Evolutionary conservation across 2,329 filamentous ascomycete species (phyloP).

Genomic region (Helotiales sp.): DNA sequence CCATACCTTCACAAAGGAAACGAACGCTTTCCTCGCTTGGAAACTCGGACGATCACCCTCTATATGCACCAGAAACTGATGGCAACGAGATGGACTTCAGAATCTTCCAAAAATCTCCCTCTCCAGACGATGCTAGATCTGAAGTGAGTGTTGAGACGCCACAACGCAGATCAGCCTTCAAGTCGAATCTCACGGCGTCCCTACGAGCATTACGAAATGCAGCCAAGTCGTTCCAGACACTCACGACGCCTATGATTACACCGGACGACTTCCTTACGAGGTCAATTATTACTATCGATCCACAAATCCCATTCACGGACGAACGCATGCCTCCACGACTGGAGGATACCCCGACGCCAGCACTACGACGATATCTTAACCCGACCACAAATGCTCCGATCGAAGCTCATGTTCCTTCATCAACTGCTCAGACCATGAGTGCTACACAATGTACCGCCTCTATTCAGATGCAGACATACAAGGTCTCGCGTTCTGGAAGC

Average conservation of each 20-base stretch:
- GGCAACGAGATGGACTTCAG: slow-evolving; percentile 50
- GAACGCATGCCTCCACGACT: slow-evolving; percentile 63
- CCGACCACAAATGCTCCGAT: slow-evolving; percentile 54
- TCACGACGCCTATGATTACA: slow-evolving; percentile 63
- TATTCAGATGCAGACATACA: slow-evolving; percentile 72
- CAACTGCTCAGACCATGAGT: slow-evolving; percentile 37
- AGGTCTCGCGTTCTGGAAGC: slow-evolving; percentile 36
- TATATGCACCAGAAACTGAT: slow-evolving; percentile 42
- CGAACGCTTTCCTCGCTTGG: slow-evolving; percentile 56
- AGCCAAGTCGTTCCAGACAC: slow-evolving; percentile 61
- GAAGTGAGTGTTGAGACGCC: slow-evolving; percentile 13
- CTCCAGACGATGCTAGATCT: slow-evolving; percentile 18
- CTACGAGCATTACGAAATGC: slow-evolving; percentile 62
- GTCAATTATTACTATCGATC: slow-evolving; percentile 67
- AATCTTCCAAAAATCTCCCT: slow-evolving; percentile 40
- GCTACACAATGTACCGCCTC: slow-evolving; percentile 59
- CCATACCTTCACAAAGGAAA: slow-evolving; percentile 46
- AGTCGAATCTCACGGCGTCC: slow-evolving; percentile 68
- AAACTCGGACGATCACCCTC: slow-evolving; percentile 48
- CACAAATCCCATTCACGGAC: slow-evolving; percentile 65
- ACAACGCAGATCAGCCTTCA: slow-evolving; percentile 51
- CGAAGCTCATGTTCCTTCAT: slow-evolving; percentile 39
- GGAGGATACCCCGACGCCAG: slow-evolving; percentile 65
- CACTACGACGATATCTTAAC: slow-evolving; percentile 67
- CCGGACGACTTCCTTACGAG: slow-evolving; percentile 67